A percentile compares a stretch with the other conserved stretches of the same genome.
Evolutionary conservation across 2,329 filamentous ascomycete genomes (phyloP).

Genomic region (Hypoxylon sp.): DNA sequence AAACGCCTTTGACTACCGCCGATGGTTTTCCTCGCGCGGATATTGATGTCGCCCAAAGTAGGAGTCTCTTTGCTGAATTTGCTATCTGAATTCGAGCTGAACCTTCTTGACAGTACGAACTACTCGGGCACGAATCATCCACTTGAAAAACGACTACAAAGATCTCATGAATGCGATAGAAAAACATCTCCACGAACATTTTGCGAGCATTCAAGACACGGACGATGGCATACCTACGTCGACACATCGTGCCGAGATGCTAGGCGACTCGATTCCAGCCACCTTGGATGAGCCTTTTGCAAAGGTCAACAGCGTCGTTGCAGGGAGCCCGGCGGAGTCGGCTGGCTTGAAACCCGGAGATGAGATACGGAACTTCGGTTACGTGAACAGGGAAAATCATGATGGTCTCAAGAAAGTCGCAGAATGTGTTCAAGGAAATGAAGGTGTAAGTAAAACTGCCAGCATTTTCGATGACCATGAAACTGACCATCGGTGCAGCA

Average conservation of each 20-base stretch:
- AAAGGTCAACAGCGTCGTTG: constrained; percentile 85
- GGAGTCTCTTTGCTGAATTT: constrained; percentile 41
- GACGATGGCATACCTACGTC: constrained; percentile 54
- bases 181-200: constrained; percentile 87
- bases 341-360: constrained; percentile 87
- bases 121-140: constrained; percentile 90
- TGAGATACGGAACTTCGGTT: constrained; percentile 85
- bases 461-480: neutral
- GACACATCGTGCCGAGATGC: constrained; percentile 45
- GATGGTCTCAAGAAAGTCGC: constrained; percentile 87
- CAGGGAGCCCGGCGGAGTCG: constrained; percentile 81
- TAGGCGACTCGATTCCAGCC: constrained; percentile 53
- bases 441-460: constrained; percentile 75
- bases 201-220: constrained; percentile 75
- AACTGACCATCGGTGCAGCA: constrained; percentile 62
- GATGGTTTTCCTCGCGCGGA: constrained; percentile 95
- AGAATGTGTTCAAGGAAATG: constrained; percentile 89
- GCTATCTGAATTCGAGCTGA: constrained; percentile 19
- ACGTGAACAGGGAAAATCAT: constrained; percentile 85
- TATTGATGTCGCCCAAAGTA: constrained; percentile 95
- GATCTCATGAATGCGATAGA: constrained; percentile 87
- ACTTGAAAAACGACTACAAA: constrained; percentile 93
- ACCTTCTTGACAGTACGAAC: constrained; percentile 76
- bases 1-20: constrained; percentile 84
- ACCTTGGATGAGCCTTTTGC: constrained; percentile 75